These are phyloP conservation scores for Triticum aestivum DNA, from an alignment of 176 grass and related monocot species.

Conservation along the genomic window IWGSC_CS_RefSeq_v2.1 NC_057806.1:438389245-438389744, in stretches of 20 bases:
- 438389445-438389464: slow-evolving; percentile 75
- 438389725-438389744: background rate
- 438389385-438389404: slow-evolving; percentile 91
- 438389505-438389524: slow-evolving; percentile 74
- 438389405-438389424: slow-evolving; percentile 76
- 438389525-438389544: slow-evolving; percentile 91
- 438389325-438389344: slow-evolving; percentile 82
- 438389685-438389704: background rate
- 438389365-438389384: slow-evolving; percentile 82
- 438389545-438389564: slow-evolving; percentile 69
- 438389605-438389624: background rate
- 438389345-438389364: slow-evolving; percentile 75
- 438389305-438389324: slow-evolving; percentile 37
- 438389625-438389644: slow-evolving; percentile 45
- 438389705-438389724: background rate
- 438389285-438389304: background rate
- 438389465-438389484: slow-evolving; percentile 99
- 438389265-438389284: background rate
- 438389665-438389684: background rate
- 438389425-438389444: slow-evolving; percentile 73
- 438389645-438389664: slow-evolving; percentile 20
- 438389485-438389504: slow-evolving; percentile 71
- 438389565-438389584: slow-evolving; percentile 80
- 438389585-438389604: slow-evolving; percentile 68
- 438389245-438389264: background rate